A percentile compares a stretch with the other conserved stretches of the same genome.
Evolutionary conservation across 257 asterid genomes (phyloP).

Genomic region (Thymus quinquecostatus): DNA sequence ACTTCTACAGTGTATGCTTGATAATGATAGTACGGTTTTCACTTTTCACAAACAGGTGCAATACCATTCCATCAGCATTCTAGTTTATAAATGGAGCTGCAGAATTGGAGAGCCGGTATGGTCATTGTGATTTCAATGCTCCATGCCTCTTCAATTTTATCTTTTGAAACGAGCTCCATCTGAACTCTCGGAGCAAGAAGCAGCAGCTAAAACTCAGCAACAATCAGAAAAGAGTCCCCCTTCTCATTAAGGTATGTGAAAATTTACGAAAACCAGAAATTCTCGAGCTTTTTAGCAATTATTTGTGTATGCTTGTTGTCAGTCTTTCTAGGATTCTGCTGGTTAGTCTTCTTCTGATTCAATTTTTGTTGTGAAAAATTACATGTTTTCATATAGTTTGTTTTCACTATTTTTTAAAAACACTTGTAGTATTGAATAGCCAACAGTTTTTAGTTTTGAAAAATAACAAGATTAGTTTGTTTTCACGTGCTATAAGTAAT

Average conservation of each 20-base stretch:
- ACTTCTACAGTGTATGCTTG: neutral
- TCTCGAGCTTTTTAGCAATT: neutral
- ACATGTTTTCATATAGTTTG: conserved; percentile 1
- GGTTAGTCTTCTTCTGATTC: neutral
- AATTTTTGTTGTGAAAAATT: conserved; percentile 1
- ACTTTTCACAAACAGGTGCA: neutral
- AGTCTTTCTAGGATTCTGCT: neutral
- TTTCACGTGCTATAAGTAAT: too few species aligned
- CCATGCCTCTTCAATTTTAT: too few species aligned
- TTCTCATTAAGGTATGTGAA: neutral
- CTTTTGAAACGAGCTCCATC: neutral
- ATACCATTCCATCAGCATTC: neutral
- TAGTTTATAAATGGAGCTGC: neutral
- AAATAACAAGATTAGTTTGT: too few species aligned
- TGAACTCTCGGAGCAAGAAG: conserved; percentile 13
- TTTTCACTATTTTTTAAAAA: neutral
- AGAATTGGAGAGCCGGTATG: neutral
- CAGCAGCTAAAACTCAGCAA: neutral
- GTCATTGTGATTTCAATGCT: neutral
- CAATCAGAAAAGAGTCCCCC: neutral
- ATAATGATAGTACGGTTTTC: neutral
- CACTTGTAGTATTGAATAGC: neutral
- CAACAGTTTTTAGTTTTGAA: neutral
- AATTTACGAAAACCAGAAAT: neutral
- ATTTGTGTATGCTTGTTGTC: neutral